Conservation (phyloP, 106 monocot species). For the Dendrobium officinale region DNA sequence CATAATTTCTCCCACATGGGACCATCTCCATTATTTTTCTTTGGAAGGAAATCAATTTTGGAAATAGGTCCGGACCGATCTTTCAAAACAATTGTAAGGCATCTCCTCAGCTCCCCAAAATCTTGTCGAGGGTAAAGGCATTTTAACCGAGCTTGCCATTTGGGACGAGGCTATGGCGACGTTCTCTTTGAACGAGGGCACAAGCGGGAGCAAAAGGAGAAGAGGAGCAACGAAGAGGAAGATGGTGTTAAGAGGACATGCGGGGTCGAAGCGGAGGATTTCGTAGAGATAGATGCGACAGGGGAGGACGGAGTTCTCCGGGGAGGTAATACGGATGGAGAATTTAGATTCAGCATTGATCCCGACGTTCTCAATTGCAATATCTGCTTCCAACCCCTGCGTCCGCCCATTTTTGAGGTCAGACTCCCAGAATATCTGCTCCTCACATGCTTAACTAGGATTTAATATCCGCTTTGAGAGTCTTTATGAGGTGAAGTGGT, state of each 20-base stretch:
- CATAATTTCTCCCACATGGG: too few relatives aligned
- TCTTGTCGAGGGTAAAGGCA: too few relatives aligned
- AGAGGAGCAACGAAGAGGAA: not conserved
- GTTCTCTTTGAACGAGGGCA: slow-evolving; percentile 12
- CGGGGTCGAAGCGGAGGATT: not conserved
- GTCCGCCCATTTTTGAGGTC: slow-evolving; percentile 68
- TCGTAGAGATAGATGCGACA: not conserved
- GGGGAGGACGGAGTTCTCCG: not conserved
- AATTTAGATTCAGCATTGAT: slow-evolving; percentile 35
- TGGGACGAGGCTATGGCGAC: slow-evolving; percentile 4
- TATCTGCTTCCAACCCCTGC: slow-evolving; percentile 60
- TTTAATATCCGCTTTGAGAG: too few relatives aligned
- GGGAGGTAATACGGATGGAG: not conserved
- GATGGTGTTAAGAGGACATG: not conserved
- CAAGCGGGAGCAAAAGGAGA: not conserved
- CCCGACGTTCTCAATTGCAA: slow-evolving; percentile 74
- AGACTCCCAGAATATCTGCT: not conserved
- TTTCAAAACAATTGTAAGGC: too few relatives aligned
- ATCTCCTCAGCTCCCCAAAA: not conserved
- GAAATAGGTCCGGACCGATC: too few relatives aligned
- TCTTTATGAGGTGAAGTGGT: too few relatives aligned
- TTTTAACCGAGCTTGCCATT: not conserved
- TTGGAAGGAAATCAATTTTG: too few relatives aligned
- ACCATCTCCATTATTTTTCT: too few relatives aligned
- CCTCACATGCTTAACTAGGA: too few relatives aligned